phyloP scores from a whole-genome alignment of 2,329 filamentous ascomycete species.

The Fusarium albidum region DNA sequence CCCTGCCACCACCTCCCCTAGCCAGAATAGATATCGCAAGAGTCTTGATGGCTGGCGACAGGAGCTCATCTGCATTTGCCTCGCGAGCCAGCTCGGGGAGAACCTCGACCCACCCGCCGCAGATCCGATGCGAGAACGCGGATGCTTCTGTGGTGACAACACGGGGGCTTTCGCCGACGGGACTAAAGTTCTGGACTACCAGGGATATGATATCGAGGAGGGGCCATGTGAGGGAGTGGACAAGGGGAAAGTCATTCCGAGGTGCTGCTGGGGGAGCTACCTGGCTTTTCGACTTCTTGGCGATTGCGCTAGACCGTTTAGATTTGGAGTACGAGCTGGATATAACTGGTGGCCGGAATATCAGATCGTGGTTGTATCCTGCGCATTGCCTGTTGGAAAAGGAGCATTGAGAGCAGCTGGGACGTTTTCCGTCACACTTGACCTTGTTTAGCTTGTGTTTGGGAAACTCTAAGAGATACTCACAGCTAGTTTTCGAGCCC shows the following conservation, averaged over 20 bases:
- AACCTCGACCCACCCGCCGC: slow-evolving; percentile 51
- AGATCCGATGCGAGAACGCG: slow-evolving; percentile 46
- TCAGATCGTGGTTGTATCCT: slow-evolving; percentile 38
- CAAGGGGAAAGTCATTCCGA: background rate
- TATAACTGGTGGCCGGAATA: slow-evolving; percentile 25
- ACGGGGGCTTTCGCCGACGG: slow-evolving; percentile 2
- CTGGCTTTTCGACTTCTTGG: background rate
- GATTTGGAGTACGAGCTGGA: background rate
- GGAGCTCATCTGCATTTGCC: slow-evolving; percentile 24
- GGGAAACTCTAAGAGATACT: slow-evolving; percentile 1
- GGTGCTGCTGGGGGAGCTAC: background rate
- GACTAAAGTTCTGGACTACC: slow-evolving; percentile 34
- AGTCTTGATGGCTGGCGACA: slow-evolving; percentile 44
- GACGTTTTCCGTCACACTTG: slow-evolving; percentile 40
- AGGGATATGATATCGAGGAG: slow-evolving; percentile 37
- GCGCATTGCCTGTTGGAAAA: slow-evolving; percentile 28
- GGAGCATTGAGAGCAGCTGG: slow-evolving; percentile 38
- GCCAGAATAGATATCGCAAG: slow-evolving; percentile 43
- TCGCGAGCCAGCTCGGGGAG: slow-evolving; percentile 43
- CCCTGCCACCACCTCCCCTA: slow-evolving; percentile 26
- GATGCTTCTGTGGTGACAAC: background rate
- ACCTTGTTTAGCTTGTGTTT: too few species aligned
- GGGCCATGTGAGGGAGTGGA: slow-evolving; percentile 27
- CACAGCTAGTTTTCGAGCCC: slow-evolving; percentile 38
- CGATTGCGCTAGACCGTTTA: background rate